phyloP scores from a whole-genome alignment of 2,329 filamentous ascomycete species.

The Fusarium clavum region DNA sequence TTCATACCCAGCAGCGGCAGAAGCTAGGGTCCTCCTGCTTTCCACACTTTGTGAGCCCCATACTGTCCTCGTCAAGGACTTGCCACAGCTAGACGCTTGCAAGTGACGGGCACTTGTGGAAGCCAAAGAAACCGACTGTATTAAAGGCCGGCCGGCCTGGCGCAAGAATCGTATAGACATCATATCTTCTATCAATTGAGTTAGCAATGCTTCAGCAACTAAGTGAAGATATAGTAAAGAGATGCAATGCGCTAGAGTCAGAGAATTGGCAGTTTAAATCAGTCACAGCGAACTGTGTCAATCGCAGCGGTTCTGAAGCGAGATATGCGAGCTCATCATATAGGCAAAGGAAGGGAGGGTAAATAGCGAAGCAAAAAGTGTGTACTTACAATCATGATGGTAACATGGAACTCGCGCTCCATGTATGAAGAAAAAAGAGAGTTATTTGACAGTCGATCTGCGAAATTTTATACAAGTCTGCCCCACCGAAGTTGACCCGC shows the following conservation, averaged over 20 bases:
- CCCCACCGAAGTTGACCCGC: slow-evolving; percentile 42
- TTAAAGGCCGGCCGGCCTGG: slow-evolving; percentile 50
- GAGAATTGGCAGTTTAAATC: slow-evolving; percentile 56
- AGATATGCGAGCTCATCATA: slow-evolving; percentile 58
- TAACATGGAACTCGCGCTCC: slow-evolving; percentile 49
- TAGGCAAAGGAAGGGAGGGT: slow-evolving; percentile 1
- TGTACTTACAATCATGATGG: slow-evolving; percentile 55
- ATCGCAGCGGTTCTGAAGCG: slow-evolving; percentile 65
- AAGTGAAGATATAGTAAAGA: slow-evolving; percentile 19
- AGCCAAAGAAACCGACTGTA: slow-evolving; percentile 27
- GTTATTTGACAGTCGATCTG: slow-evolving; percentile 7
- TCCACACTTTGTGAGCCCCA: slow-evolving; percentile 10
- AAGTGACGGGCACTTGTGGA: slow-evolving; percentile 27
- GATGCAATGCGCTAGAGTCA: slow-evolving; percentile 47
- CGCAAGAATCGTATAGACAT: slow-evolving; percentile 53
- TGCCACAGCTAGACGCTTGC: slow-evolving; percentile 12
- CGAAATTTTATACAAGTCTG: slow-evolving; percentile 38
- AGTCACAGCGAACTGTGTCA: slow-evolving; percentile 59
- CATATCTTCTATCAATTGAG: slow-evolving; percentile 49
- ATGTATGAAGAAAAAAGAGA: slow-evolving; percentile 40
- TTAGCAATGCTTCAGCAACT: slow-evolving; percentile 35
- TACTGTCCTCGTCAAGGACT: slow-evolving; percentile 26
- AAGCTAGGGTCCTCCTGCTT: slow-evolving; percentile 38
- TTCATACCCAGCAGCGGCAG: slow-evolving; percentile 34
- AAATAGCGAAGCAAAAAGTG: not conserved